Evolutionary conservation across 1,284 basidiomycete genomes (phyloP), one percentile per base, ranked within the genome.

Genomic region (Sphaerobolus stellatus): DNA sequence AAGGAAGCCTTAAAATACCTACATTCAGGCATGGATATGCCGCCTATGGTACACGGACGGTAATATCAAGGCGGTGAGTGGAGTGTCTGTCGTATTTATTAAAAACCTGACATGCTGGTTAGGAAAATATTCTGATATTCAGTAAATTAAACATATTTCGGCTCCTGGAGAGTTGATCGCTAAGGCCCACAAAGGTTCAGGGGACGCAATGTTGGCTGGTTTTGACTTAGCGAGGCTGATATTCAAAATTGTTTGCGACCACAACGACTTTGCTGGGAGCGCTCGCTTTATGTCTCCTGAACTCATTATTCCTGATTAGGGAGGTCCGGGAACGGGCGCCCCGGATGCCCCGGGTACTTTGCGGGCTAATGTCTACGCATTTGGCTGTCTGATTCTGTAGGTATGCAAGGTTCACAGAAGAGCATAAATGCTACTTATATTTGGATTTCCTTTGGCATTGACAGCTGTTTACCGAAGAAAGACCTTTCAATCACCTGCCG

Each of bases 261-360:
- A 18, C 30, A 8, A 50, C 30, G 13, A 41, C 14, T 20, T 41
- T 22, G 36, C 13, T 16, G 57, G 59, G 13, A 60, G 53, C 34
- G 50, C 58, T 13, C 59, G 59, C 16, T 60, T 58, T 51, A 60
- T 60, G 58, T 46, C 59, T 13, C 59, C 59, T 3, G 59, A 60
- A 41, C 50, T 60, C n/a, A 47, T 60, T 18, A 16, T 56, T n/a
- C 48, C 50, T 14, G 50, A 58, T n/a, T 22, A 31, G 40, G 7
- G 40, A 45, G 5, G 46, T 50, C 9, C 9, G 11, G 9, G 45
- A 47, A 13, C 11, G 16, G 14, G 45, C 9, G 29, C n/a, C n/a
- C n/a, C n/a, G n/a, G 45, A 22, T 13, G 14, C 11, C 20, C 11
- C 27, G n/a, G 7, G 45, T 7, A 56, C 49, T 20, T 8, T 29